Conservation (phyloP, 2,329 filamentous ascomycete species). For the Colletotrichum liaoningense region DNA sequence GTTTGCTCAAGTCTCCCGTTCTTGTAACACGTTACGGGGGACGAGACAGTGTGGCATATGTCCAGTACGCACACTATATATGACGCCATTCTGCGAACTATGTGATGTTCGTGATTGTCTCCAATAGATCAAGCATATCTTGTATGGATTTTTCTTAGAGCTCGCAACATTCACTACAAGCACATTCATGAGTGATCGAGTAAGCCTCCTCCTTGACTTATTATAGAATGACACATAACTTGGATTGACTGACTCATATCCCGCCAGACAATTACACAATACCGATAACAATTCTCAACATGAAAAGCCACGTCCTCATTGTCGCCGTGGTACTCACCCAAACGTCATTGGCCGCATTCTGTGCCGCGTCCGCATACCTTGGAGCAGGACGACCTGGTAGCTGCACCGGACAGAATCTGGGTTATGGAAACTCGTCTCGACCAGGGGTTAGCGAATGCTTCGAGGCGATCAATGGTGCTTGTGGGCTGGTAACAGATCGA, state of each 20-base stretch:
- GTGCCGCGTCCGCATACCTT: slow-evolving; percentile 20
- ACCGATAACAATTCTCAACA: neutral
- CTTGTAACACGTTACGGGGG: neutral
- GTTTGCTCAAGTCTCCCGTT: neutral
- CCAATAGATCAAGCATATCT: neutral
- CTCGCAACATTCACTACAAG: neutral
- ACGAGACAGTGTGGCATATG: neutral
- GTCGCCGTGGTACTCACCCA: neutral
- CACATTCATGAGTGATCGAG: neutral
- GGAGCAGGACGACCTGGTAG: slow-evolving; percentile 7
- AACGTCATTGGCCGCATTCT: slow-evolving; percentile 2
- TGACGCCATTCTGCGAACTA: neutral
- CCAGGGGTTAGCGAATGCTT: slow-evolving; percentile 21
- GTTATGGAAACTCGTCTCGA: slow-evolving; percentile 1
- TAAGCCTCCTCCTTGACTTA: neutral
- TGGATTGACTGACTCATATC: neutral
- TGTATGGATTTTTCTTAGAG: too few species aligned
- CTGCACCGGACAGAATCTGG: slow-evolving; percentile 24
- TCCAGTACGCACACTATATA: neutral
- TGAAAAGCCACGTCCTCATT: neutral
- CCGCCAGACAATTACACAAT: neutral
- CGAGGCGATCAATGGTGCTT: slow-evolving; percentile 22
- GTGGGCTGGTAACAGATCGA: neutral
- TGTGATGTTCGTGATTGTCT: neutral
- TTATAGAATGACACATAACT: neutral